A percentile compares a stretch with the other conserved stretches of the same genome.
phyloP scores from a whole-genome alignment of 305 asterid species.

The Fraxinus xanthoxyloides region DNA sequence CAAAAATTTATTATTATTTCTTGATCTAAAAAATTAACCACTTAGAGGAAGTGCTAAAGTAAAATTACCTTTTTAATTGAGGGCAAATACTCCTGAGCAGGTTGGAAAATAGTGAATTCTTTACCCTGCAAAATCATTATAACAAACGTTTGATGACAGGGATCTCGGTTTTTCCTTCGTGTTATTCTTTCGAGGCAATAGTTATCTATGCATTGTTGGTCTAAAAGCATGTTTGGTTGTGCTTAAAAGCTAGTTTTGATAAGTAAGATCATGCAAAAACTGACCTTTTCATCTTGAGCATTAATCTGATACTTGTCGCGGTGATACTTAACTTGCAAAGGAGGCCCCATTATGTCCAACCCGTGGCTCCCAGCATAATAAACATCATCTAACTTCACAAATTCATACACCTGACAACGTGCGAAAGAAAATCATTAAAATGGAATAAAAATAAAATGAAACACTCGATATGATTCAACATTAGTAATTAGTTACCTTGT shows the following conservation, averaged over 20 bases:
- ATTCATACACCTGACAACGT: constrained; percentile 53
- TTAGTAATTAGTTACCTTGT: constrained; percentile 45
- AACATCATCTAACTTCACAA: constrained; percentile 71
- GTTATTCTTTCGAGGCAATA: not conserved
- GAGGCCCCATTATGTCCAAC: constrained; percentile 88
- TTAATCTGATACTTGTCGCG: constrained; percentile 44
- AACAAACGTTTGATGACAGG: not conserved
- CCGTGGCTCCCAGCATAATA: constrained; percentile 97
- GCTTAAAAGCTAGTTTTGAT: not conserved
- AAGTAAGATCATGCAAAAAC: not conserved
- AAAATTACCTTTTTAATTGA: constrained; percentile 47
- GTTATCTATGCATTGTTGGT: not conserved
- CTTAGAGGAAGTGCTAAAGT: not conserved
- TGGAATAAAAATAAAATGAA: not conserved
- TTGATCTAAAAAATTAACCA: not conserved
- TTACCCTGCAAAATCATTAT: constrained; percentile 44
- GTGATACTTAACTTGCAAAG: constrained; percentile 32
- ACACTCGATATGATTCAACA: not conserved
- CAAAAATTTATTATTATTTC: not conserved
- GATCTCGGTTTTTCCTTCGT: not conserved
- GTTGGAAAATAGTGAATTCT: constrained; percentile 61
- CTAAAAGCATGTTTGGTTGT: not conserved
- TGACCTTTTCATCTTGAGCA: constrained; percentile 44
- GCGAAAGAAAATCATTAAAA: not conserved
- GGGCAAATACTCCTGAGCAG: constrained; percentile 75